Percentiles rank a stretch among this genome's conserved stretches.
Conservation (phyloP, 768 basidiomycete species). For the Gautieria morchelliformis region DNA sequence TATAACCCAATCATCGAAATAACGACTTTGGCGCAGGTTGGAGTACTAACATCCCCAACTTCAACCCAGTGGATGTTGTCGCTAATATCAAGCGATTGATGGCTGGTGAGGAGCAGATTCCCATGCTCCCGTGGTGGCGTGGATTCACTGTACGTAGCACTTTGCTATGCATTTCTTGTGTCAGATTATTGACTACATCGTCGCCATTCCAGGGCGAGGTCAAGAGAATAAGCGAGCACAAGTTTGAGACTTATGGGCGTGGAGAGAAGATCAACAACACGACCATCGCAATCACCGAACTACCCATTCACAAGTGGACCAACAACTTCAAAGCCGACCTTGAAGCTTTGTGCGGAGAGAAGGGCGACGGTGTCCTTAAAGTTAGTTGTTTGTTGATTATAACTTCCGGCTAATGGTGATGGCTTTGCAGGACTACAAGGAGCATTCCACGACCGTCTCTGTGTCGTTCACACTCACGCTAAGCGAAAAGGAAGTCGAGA, state of each 20-base stretch:
- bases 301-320: conserved; percentile 95
- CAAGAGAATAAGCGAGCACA: conserved; percentile 72
- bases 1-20: background rate
- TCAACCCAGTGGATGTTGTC: conserved; percentile 87
- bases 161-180: background rate
- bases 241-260: conserved; percentile 72
- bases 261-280: conserved; percentile 70
- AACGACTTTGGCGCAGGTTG: conserved; percentile 48
- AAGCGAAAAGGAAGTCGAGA: conserved; percentile 68
- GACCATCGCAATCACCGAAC: conserved; percentile 91
- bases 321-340: conserved; percentile 86
- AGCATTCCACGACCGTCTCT: conserved; percentile 87
- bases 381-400: conserved; percentile 26
- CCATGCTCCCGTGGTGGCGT: conserved; percentile 96
- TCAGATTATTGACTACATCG: background rate
- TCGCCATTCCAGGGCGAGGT: conserved; percentile 55
- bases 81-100: conserved; percentile 80
- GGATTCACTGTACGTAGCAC: conserved; percentile 48
- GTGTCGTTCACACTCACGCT: conserved; percentile 84
- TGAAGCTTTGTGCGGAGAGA: conserved; percentile 76
- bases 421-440: conserved; percentile 78
- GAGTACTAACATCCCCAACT: conserved; percentile 89
- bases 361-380: conserved; percentile 75
- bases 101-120: conserved; percentile 69
- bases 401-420: background rate